These are phyloP conservation scores for Lachnellula willkommii DNA, from an alignment of 2,329 filamentous ascomycete genomes.

Conservation along the genomic window DNA sequence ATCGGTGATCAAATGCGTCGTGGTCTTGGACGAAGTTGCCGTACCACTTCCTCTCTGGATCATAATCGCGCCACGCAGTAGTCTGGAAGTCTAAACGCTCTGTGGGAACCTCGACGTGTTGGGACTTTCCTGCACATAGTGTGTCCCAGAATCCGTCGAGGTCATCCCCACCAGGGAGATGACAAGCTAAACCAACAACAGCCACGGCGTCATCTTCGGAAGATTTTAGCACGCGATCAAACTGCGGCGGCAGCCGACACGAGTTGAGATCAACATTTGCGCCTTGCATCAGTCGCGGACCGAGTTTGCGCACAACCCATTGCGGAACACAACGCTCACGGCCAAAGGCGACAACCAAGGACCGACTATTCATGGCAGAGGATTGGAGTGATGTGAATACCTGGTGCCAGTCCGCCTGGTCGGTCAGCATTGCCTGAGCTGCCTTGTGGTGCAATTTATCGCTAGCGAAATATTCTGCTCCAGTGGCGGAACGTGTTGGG, in stretches of 20 bases:
- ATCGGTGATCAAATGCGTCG: conserved; percentile 11
- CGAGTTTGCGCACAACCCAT: conserved; percentile 26
- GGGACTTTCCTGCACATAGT: conserved; percentile 47
- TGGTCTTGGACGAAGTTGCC: conserved; percentile 11
- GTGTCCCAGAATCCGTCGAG: conserved; percentile 68
- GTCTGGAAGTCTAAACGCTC: conserved; percentile 10
- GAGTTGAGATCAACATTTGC: neutral
- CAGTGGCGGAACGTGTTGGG: conserved; percentile 23
- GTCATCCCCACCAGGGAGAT: conserved; percentile 45
- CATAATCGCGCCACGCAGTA: conserved; percentile 1
- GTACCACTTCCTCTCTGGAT: neutral
- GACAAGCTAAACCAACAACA: conserved; percentile 46
- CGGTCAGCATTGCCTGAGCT: conserved; percentile 31
- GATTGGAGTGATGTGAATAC: conserved; percentile 24
- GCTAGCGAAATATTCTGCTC: conserved; percentile 15
- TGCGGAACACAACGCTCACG: conserved; percentile 35
- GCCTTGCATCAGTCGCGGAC: conserved; percentile 12
- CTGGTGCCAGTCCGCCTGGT: conserved; percentile 34
- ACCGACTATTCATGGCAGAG: conserved; percentile 5
- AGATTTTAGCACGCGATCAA: neutral
- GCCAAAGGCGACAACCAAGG: conserved; percentile 33
- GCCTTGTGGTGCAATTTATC: conserved; percentile 30
- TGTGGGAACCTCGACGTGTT: conserved; percentile 23
- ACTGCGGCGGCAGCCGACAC: neutral
- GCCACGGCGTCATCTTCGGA: conserved; percentile 35